Conservation (phyloP, 108 stramenopile genomes). For the Thalassiosira profunda region DNA sequence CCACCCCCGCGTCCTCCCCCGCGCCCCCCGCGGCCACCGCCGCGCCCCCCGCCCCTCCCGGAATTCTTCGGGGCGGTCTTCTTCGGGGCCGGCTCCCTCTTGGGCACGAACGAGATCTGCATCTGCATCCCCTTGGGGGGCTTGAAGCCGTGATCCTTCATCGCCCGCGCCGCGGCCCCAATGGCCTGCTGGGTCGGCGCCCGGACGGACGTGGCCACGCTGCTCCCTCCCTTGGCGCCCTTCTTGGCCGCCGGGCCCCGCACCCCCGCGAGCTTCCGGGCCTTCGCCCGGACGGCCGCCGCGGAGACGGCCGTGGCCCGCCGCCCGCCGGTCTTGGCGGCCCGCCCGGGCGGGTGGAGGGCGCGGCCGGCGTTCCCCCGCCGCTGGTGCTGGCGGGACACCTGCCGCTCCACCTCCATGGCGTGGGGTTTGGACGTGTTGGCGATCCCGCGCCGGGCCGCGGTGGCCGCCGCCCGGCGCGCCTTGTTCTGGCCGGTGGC, state of each 20-base stretch:
- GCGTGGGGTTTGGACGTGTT: slow-evolving; percentile 37
- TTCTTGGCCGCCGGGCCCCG: neutral
- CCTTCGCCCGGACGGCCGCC: slow-evolving; percentile 8
- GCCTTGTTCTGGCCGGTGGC: slow-evolving; percentile 69
- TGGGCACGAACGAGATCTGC: slow-evolving; percentile 79
- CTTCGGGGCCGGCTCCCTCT: slow-evolving; percentile 12
- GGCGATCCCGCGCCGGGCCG: slow-evolving; percentile 59
- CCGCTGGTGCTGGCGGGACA: slow-evolving; percentile 7
- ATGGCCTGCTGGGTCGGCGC: slow-evolving; percentile 61
- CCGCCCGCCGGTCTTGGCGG: neutral
- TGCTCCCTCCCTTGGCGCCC: neutral
- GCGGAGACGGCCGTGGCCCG: neutral
- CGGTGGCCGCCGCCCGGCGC: slow-evolving; percentile 62
- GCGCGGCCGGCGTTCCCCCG: slow-evolving; percentile 8
- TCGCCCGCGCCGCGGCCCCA: slow-evolving; percentile 70
- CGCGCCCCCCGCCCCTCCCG: neutral
- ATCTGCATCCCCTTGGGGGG: slow-evolving; percentile 78
- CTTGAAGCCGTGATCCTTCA: slow-evolving; percentile 72
- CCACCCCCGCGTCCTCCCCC: slow-evolving; percentile 24
- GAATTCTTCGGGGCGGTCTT: neutral
- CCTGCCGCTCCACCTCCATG: slow-evolving; percentile 77
- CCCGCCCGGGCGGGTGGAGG: too few relatives aligned
- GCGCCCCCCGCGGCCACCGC: neutral
- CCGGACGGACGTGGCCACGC: neutral
- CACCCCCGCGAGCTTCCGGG: neutral